Percentiles rank a stretch among this genome's conserved stretches.
Evolutionary conservation across 2,329 filamentous ascomycete genomes (phyloP).

Genomic region (Colletotrichum incanum): DNA sequence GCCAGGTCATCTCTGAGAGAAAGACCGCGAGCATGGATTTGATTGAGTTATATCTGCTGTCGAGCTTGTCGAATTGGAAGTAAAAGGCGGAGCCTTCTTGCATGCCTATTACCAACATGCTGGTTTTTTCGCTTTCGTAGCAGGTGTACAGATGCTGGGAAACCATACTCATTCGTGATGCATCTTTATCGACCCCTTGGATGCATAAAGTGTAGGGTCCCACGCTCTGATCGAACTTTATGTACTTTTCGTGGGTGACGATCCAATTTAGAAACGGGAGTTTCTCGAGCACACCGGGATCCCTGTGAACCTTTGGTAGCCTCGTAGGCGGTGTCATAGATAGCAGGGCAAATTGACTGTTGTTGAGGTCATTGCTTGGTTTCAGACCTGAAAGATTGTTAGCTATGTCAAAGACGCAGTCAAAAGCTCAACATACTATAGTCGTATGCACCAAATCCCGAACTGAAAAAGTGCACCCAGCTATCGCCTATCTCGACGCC

Average conservation of each 20-base stretch:
- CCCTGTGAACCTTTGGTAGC: not conserved
- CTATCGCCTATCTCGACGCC: not conserved
- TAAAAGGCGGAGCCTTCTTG: not conserved
- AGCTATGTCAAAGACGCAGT: not conserved
- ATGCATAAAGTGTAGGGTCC: not conserved
- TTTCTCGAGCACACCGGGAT: not conserved
- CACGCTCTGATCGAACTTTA: not conserved
- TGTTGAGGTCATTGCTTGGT: not conserved
- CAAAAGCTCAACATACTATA: not conserved
- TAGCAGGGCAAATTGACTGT: not conserved
- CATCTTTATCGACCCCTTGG: not conserved
- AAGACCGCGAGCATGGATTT: conserved; percentile 1
- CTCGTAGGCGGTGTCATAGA: not conserved
- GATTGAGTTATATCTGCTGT: not conserved
- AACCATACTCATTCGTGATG: not conserved
- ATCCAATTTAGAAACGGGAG: not conserved
- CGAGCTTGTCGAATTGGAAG: conserved; percentile 10
- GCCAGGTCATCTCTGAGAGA: not conserved
- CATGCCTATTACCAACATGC: not conserved
- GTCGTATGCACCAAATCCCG: not conserved
- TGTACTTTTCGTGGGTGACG: not conserved
- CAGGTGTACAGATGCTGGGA: not conserved
- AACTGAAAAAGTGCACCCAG: not conserved
- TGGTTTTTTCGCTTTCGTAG: not conserved
- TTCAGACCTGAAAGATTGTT: not conserved